These are phyloP conservation scores for Austropuccinia psidii DNA, from an alignment of 1,284 basidiomycete species.

Conservation along the genomic window DNA sequence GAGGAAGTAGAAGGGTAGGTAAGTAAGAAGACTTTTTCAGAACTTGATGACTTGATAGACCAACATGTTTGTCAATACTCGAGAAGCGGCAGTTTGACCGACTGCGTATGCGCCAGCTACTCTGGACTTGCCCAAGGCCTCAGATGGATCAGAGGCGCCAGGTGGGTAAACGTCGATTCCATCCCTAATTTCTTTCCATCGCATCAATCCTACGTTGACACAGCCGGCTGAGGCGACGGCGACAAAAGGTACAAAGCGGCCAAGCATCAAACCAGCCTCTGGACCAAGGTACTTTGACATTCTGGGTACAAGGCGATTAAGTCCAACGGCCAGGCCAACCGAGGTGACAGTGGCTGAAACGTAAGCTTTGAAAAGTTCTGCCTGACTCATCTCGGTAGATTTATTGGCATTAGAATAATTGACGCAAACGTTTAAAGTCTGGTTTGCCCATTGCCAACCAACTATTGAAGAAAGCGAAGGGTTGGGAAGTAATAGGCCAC, in stretches of 20 bases:
- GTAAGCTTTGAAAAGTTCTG: constrained; percentile 49
- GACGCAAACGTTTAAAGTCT: constrained; percentile 50
- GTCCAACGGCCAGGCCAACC: constrained; percentile 52
- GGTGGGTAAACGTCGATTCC: constrained; percentile 51
- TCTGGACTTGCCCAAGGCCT: constrained; percentile 50
- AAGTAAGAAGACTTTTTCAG: background rate
- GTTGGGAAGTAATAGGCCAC: constrained; percentile 52
- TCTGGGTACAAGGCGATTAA: constrained; percentile 51
- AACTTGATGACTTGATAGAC: constrained; percentile 35
- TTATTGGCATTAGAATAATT: constrained; percentile 45
- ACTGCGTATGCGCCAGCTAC: constrained; percentile 53
- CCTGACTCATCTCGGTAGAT: constrained; percentile 40
- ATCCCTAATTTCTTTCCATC: constrained; percentile 56
- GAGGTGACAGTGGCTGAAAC: constrained; percentile 52
- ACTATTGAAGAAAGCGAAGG: constrained; percentile 48
- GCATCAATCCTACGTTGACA: constrained; percentile 53
- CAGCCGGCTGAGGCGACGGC: constrained; percentile 52
- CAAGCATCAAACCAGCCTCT: constrained; percentile 47
- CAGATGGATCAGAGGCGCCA: constrained; percentile 43
- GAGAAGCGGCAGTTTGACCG: constrained; percentile 51
- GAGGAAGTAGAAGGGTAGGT: background rate
- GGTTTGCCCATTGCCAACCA: constrained; percentile 56
- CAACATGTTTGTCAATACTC: constrained; percentile 54
- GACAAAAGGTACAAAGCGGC: constrained; percentile 52
- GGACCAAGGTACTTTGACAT: constrained; percentile 43